Evolutionary conservation across 257 asterid genomes (phyloP).

Genomic region (Ilex aquifolium): DNA sequence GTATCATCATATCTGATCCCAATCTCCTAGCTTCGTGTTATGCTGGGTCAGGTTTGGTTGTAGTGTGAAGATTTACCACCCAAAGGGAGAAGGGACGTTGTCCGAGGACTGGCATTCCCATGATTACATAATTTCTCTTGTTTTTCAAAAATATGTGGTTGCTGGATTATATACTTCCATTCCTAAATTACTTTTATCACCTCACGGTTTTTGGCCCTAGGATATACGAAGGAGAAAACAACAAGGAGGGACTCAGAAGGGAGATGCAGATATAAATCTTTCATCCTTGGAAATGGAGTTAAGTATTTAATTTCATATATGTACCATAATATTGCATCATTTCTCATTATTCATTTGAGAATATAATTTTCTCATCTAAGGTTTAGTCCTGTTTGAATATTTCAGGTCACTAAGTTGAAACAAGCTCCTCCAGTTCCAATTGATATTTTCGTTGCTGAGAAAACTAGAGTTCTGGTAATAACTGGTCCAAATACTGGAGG

Average conservation of each 20-base stretch:
- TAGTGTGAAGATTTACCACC: no score
- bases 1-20: no score
- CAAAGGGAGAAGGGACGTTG: no score
- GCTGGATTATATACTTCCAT: no score
- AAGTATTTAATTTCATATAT: background rate
- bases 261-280: constrained; percentile 37
- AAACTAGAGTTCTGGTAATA: constrained; percentile 67
- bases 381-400: constrained; percentile 14
- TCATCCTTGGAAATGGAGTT: constrained; percentile 74
- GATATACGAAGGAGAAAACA: constrained; percentile 87
- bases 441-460: constrained; percentile 54
- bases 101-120: no score
- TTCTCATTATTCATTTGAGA: background rate
- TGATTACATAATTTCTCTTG: no score
- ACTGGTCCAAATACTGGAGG: constrained; percentile 99
- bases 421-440: constrained; percentile 76
- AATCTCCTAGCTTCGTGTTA: no score
- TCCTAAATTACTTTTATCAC: no score
- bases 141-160: no score
- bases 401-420: constrained; percentile 68
- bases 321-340: background rate
- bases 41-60: no score
- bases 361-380: background rate
- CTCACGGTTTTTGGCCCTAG: constrained; percentile 25
- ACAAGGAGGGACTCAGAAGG: constrained; percentile 40